Base-by-base conservation (phyloP, 2,329 filamentous ascomycete species). In the Graphilbum fragrans region DNA sequence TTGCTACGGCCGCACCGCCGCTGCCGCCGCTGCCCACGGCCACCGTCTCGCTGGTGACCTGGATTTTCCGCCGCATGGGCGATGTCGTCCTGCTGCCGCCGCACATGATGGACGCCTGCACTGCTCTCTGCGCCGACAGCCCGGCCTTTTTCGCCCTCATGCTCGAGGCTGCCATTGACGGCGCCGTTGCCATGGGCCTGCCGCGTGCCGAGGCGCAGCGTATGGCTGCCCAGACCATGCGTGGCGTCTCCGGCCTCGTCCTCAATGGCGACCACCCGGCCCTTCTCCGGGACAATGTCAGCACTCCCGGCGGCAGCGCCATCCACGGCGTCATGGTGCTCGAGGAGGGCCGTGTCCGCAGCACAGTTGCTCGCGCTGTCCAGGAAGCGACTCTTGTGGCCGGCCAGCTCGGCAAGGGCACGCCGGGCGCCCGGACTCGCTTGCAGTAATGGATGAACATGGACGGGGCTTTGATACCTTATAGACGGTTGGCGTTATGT, bases 181-280 rank as follows among this genome's bases (percentile, higher is more conserved):
- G 82, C 7, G 83, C 77, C 4, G 81, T 90, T 1, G 82, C 83
- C 14, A 85, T 86, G 78, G 84, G 84, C 0, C 55, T 90, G 25
- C 81, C 82, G 4, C 68, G 82, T 37, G 72, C 70, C 2, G 82
- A 87, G 55, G 83, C 83, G 1, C 77, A 79, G 55, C 64, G 74
- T 46, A 87, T 90, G 82, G 82, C 82, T 21, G 80, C 82, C 2
- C 84, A 90, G 65, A 77, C 78, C 12, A 86, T 87, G 80, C 70
- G 74, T 49, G 84, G 84, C 19, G 77, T 80, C 1, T 80, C 82
- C 0, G 76, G 72, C 0, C 54, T 88, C 51, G 75, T 88, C 11
- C 65, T 84, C 42, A 31, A 44, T 35, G 82, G 82, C 14, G 81
- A 86, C 56, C 83, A 88, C 57, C 85, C 84, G 2, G 82, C 82